Percentiles rank a stretch among this genome's conserved stretches.
phyloP scores from a whole-genome alignment of 2,329 filamentous ascomycete species.

The Pyrenochaeta sp. region DNA sequence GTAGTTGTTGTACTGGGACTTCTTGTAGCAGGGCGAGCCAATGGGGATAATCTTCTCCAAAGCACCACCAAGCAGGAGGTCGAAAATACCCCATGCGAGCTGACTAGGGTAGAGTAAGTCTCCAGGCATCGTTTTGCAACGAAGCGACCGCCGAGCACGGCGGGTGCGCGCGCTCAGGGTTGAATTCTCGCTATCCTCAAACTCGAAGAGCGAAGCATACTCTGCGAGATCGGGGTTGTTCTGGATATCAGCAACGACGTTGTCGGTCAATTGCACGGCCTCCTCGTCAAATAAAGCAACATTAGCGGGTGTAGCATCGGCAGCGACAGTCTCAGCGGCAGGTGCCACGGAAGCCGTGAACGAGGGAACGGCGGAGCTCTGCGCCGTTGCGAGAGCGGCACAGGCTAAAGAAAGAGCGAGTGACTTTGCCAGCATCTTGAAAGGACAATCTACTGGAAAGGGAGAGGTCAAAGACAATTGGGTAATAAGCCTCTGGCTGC shows the following conservation, averaged over 20 bases:
- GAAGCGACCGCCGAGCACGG: slow-evolving; percentile 16
- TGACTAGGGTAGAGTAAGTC: slow-evolving; percentile 35
- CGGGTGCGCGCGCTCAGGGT: slow-evolving; percentile 14
- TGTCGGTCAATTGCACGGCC: slow-evolving; percentile 36
- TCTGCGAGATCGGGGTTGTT: slow-evolving; percentile 24
- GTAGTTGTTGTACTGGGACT: slow-evolving; percentile 40
- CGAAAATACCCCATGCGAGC: slow-evolving; percentile 28
- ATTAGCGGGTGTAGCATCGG: slow-evolving; percentile 27
- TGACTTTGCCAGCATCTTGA: slow-evolving; percentile 27
- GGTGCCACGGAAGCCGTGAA: slow-evolving; percentile 28
- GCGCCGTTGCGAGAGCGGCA: slow-evolving; percentile 25
- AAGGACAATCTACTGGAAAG: not conserved
- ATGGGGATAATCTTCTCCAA: slow-evolving; percentile 38
- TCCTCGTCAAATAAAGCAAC: slow-evolving; percentile 32
- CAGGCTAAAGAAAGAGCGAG: slow-evolving; percentile 22
- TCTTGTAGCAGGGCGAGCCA: slow-evolving; percentile 39
- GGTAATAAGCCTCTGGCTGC: slow-evolving; percentile 1
- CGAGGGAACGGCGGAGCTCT: slow-evolving; percentile 22
- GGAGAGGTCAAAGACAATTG: slow-evolving; percentile 3
- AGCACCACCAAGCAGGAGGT: slow-evolving; percentile 34
- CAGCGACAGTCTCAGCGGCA: slow-evolving; percentile 34
- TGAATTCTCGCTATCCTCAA: slow-evolving; percentile 28
- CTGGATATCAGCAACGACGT: slow-evolving; percentile 28
- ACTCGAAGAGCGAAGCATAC: slow-evolving; percentile 49
- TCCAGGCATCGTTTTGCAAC: slow-evolving; percentile 41